phyloP scores from a whole-genome alignment of 2,329 filamentous ascomycete species.

The Cladosporium cucumerinum region DNA sequence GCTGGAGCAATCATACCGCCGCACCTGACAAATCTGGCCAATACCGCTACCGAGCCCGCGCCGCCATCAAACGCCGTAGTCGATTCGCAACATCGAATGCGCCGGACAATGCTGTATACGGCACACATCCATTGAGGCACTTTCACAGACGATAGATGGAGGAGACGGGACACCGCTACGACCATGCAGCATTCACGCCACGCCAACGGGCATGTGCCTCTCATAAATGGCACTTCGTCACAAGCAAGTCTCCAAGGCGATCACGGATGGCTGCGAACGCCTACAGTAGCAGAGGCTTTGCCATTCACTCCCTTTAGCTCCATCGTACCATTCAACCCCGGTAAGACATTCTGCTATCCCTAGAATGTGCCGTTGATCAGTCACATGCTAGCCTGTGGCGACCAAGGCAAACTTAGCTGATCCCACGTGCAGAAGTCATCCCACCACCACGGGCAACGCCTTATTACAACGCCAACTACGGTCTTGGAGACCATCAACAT shows the following conservation, averaged over 20 bases:
- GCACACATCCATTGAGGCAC: background rate
- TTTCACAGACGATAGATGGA: slow-evolving; percentile 2
- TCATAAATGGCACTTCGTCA: slow-evolving; percentile 18
- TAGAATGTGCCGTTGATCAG: background rate
- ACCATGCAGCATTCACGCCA: slow-evolving; percentile 19
- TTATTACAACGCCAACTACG: slow-evolving; percentile 38
- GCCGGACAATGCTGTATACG: slow-evolving; percentile 14
- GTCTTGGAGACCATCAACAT: slow-evolving; percentile 25
- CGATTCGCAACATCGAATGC: slow-evolving; percentile 6
- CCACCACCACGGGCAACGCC: slow-evolving; percentile 43
- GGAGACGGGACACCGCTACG: background rate
- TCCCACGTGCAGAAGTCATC: slow-evolving; percentile 40
- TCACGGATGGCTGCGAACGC: slow-evolving; percentile 28
- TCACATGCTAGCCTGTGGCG: slow-evolving; percentile 1
- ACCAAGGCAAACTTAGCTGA: slow-evolving; percentile 19
- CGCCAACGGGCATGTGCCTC: slow-evolving; percentile 16
- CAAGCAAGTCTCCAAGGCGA: background rate
- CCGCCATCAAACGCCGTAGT: background rate
- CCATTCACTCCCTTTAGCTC: slow-evolving; percentile 81
- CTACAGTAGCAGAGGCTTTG: slow-evolving; percentile 67
- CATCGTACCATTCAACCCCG: slow-evolving; percentile 72
- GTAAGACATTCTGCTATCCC: slow-evolving; percentile 42
- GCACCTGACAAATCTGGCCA: background rate
- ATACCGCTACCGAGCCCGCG: background rate
- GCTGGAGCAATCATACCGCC: background rate